These are phyloP conservation scores for Aleurites moluccanus DNA, from an alignment of 441 rosid genomes.

Conservation along the genomic window DNA sequence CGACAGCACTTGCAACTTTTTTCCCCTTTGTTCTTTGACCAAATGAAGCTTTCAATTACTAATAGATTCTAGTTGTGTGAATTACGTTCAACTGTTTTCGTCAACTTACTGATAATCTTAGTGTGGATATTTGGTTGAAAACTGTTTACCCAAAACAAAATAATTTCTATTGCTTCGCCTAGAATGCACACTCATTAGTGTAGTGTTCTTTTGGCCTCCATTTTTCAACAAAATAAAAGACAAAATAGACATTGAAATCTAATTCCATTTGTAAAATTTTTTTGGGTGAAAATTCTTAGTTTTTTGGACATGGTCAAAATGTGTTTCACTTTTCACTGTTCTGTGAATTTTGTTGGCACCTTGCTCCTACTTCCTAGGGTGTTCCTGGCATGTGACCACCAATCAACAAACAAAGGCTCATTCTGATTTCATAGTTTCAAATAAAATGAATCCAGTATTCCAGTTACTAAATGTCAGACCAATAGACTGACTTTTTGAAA, in stretches of 20 bases:
- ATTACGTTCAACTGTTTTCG: neutral
- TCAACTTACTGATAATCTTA: neutral
- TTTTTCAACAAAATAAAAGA: neutral
- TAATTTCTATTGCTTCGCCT: no score
- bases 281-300: neutral
- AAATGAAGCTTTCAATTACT: neutral
- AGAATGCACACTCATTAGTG: no score
- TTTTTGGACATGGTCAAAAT: neutral
- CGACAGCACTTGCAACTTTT: neutral
- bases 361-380: neutral
- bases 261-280: neutral
- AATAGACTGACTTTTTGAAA: neutral
- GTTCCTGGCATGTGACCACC: neutral
- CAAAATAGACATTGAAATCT: neutral
- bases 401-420: neutral
- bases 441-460: neutral
- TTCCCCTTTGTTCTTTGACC: neutral
- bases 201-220: no score
- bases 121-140: neutral
- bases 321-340: neutral
- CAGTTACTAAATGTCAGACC: neutral
- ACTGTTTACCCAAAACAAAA: neutral
- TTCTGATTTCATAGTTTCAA: slow-evolving; percentile 5
- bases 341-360: neutral
- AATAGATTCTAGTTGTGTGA: neutral